Conservation (phyloP, 2,329 filamentous ascomycete species). For the Cladophialophora psammophila region DNA sequence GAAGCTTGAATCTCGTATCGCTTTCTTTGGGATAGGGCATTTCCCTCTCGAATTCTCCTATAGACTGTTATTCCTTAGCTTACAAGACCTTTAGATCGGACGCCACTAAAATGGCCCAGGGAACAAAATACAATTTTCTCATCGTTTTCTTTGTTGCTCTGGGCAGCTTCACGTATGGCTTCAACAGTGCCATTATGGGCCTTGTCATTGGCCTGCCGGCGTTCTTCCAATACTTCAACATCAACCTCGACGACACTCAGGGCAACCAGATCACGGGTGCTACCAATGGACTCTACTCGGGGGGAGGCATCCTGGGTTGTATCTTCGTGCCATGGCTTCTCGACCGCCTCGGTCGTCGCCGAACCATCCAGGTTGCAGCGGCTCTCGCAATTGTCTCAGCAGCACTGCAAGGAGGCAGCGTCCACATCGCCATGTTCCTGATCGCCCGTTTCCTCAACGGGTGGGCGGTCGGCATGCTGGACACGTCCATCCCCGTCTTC, state of each 20-base stretch:
- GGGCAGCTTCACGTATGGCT: constrained; percentile 31
- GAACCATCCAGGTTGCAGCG: constrained; percentile 21
- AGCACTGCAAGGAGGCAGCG: constrained; percentile 23
- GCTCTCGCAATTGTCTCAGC: constrained; percentile 20
- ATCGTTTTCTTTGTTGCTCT: constrained; percentile 29
- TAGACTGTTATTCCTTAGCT: neutral
- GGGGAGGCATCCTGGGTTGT: constrained; percentile 25
- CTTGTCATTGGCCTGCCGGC: constrained; percentile 25
- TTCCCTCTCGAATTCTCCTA: neutral
- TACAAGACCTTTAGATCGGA: neutral
- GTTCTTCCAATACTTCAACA: constrained; percentile 51
- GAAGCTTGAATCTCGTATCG: neutral
- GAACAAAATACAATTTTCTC: constrained; percentile 22
- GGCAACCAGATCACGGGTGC: constrained; percentile 22
- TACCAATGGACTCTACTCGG: constrained; percentile 26
- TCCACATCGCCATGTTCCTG: constrained; percentile 22
- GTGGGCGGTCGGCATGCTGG: constrained; percentile 19
- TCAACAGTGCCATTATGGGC: constrained; percentile 29
- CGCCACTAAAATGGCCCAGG: neutral
- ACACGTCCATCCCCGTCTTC: constrained; percentile 19
- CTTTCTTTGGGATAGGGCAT: neutral
- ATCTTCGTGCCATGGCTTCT: constrained; percentile 21
- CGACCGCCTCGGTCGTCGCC: constrained; percentile 16
- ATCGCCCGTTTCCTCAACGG: constrained; percentile 26
- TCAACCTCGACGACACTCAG: constrained; percentile 19